Percentiles rank a stretch among this genome's conserved stretches.
Conservation (phyloP, 768 basidiomycete genomes). For the Rhodotorula taiwanensis region DNA sequence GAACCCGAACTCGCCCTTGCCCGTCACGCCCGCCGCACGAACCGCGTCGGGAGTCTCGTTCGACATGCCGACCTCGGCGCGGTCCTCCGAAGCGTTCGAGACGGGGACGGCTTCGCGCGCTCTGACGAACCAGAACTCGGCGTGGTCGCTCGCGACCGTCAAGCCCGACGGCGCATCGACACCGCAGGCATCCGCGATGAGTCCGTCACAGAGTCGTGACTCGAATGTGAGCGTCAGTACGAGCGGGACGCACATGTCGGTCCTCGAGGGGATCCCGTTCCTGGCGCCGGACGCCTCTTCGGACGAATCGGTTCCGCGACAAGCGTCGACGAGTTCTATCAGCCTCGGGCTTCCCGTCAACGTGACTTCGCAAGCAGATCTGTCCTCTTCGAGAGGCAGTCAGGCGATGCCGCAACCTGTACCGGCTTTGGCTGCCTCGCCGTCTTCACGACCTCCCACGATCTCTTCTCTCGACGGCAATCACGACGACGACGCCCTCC, state of each 20-base stretch:
- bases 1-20: conserved; percentile 16
- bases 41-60: conserved; percentile 7
- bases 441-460: background rate
- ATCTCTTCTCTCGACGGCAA: background rate
- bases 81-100: conserved; percentile 21
- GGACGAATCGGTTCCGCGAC: background rate
- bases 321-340: conserved; percentile 5
- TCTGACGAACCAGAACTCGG: conserved; percentile 1
- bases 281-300: conserved; percentile 3
- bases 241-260: conserved; percentile 16
- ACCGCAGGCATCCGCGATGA: conserved; percentile 1
- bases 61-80: conserved; percentile 20
- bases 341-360: conserved; percentile 15
- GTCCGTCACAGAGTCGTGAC: background rate
- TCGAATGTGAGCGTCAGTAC: conserved; percentile 15
- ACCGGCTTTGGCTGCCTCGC: background rate
- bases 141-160: background rate
- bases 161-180: background rate
- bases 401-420: background rate
- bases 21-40: background rate
- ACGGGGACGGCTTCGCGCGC: conserved; percentile 2
- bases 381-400: background rate
- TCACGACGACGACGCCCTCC: conserved; percentile 25
- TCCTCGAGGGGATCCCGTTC: conserved; percentile 37
- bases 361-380: conserved; percentile 5